A percentile compares a stretch with the other conserved stretches of the same genome.
These are phyloP conservation scores for Delonix regia DNA, from an alignment of 306 rosid genomes.

Conservation along the genomic window DNA sequence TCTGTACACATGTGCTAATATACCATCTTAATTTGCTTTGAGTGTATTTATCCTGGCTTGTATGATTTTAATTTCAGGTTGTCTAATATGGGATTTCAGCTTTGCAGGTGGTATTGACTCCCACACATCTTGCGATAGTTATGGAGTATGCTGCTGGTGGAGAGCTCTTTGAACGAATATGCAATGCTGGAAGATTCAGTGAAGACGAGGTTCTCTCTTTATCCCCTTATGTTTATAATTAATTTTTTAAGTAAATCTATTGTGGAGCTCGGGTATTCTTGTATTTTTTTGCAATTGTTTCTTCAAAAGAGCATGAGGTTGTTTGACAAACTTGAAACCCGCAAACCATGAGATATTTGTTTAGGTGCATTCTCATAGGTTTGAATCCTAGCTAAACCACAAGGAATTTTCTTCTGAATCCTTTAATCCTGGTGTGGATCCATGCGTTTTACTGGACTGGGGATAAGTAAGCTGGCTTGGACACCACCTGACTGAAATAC, in stretches of 20 bases:
- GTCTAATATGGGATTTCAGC: slow-evolving; percentile 38
- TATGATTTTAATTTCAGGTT: slow-evolving; percentile 3
- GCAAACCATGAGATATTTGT: background rate
- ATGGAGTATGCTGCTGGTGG: slow-evolving; percentile 97
- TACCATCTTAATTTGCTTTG: background rate
- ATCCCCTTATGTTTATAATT: background rate
- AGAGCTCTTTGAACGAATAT: slow-evolving; percentile 80
- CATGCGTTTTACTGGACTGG: background rate
- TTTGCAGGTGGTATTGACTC: slow-evolving; percentile 80
- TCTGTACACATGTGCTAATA: slow-evolving; percentile 13
- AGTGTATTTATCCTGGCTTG: background rate
- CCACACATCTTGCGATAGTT: slow-evolving; percentile 83
- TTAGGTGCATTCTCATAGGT: background rate
- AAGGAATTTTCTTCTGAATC: background rate
- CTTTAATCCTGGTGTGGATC: background rate
- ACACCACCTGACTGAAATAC: background rate
- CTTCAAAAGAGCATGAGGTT: background rate
- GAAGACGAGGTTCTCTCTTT: slow-evolving; percentile 72
- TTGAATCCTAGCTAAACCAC: background rate
- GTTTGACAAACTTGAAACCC: slow-evolving; percentile 6
- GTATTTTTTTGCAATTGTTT: slow-evolving; percentile 27
- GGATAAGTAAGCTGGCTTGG: background rate
- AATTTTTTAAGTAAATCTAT: background rate
- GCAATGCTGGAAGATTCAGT: slow-evolving; percentile 81
- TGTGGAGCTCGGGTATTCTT: background rate